A percentile compares a stretch with the other conserved stretches of the same genome.
These are phyloP conservation scores for Dioszegia hungarica DNA, from an alignment of 768 basidiomycete genomes.

Conservation along the genomic window DNA sequence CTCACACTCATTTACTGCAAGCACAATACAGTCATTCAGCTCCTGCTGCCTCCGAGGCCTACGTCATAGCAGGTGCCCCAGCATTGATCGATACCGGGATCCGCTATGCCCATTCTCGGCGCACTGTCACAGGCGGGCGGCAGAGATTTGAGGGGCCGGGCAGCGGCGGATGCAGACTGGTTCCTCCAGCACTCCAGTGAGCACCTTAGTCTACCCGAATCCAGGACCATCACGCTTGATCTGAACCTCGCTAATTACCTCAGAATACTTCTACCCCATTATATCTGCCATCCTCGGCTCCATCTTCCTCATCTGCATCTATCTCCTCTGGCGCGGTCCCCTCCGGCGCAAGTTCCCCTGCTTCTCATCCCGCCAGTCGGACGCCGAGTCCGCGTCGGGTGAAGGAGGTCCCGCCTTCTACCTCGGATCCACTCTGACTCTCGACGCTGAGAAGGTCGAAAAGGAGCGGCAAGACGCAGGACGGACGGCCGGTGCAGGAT, in stretches of 20 bases:
- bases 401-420: too few relatives aligned
- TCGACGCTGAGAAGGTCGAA: too few relatives aligned
- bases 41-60: too few relatives aligned
- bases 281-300: background rate
- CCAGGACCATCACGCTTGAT: background rate
- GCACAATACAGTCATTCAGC: too few relatives aligned
- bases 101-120: too few relatives aligned
- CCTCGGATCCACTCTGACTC: too few relatives aligned
- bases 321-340: conserved; percentile 8
- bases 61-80: too few relatives aligned
- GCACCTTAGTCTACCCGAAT: too few relatives aligned
- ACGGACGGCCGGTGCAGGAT: background rate
- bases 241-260: background rate
- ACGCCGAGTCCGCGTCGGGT: too few relatives aligned
- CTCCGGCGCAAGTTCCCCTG: conserved; percentile 5
- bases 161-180: background rate
- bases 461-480: background rate
- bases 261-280: conserved; percentile 6
- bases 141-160: background rate
- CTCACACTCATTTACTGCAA: too few relatives aligned
- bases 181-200: background rate
- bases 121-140: background rate
- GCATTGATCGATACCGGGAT: too few relatives aligned
- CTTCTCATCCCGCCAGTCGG: background rate
- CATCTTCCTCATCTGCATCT: conserved; percentile 7